phyloP scores from a whole-genome alignment of 257 asterid genomes.

The Penstemon eatonii region DNA sequence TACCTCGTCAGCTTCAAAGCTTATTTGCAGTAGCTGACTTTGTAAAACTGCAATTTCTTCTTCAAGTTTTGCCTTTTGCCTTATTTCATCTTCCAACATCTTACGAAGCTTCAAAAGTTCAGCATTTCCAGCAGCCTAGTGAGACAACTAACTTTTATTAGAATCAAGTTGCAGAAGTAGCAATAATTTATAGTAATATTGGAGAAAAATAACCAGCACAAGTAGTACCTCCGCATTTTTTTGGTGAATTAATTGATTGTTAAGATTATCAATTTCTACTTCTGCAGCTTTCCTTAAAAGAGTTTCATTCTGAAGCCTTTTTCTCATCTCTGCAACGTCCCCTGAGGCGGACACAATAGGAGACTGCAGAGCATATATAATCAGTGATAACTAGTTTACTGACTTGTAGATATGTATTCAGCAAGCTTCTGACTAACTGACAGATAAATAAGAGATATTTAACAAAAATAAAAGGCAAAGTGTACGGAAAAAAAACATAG shows the following conservation, averaged over 20 bases:
- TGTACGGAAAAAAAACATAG: too few relatives aligned
- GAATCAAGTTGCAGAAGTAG: constrained; percentile 23
- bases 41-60: constrained; percentile 65
- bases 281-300: constrained; percentile 66
- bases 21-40: constrained; percentile 64
- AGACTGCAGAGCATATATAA: constrained; percentile 41
- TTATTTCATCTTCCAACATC: constrained; percentile 67
- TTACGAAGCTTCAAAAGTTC: constrained; percentile 64
- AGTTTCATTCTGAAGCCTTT: constrained; percentile 59
- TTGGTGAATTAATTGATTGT: constrained; percentile 56
- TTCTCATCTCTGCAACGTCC: constrained; percentile 61
- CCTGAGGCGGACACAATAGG: constrained; percentile 36
- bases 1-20: constrained; percentile 88
- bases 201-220: constrained; percentile 22
- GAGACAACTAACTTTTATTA: constrained; percentile 25
- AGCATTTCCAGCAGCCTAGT: constrained; percentile 58
- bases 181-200: constrained; percentile 8
- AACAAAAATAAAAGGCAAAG: background rate
- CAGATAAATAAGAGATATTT: background rate
- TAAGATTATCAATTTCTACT: constrained; percentile 54
- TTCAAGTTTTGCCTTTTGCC: constrained; percentile 59
- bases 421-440: background rate
- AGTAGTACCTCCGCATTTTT: constrained; percentile 63
- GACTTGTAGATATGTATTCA: background rate
- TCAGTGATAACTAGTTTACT: background rate